A percentile compares a stretch with the other conserved stretches of the same genome.
These are phyloP conservation scores for Xylaria grammica DNA, from an alignment of 495 filamentous ascomycete species.

Conservation along the genomic window DNA sequence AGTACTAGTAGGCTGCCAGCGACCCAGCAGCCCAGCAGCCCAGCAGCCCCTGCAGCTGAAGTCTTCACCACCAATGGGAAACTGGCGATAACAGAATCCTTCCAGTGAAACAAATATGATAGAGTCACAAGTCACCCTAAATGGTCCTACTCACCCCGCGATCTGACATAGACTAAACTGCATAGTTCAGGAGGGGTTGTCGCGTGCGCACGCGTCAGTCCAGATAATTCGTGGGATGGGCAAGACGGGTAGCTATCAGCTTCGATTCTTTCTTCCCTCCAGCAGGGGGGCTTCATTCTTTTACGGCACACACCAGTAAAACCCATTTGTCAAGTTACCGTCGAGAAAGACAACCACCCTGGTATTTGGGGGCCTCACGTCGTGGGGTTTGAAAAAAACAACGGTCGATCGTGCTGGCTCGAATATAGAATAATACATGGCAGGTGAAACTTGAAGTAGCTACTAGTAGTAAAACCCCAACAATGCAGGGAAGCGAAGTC, in stretches of 20 bases:
- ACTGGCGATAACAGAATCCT: constrained; percentile 15
- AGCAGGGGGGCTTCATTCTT: not conserved
- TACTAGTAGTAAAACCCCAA: too few species aligned
- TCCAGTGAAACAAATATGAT: constrained; percentile 15
- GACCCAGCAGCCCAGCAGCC: too few species aligned
- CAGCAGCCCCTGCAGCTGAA: constrained; percentile 17
- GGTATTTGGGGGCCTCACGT: not conserved
- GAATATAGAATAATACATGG: too few species aligned
- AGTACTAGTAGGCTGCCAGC: too few species aligned
- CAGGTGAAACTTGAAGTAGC: too few species aligned
- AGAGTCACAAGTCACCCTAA: constrained; percentile 9
- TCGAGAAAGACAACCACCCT: not conserved
- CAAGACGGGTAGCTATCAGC: not conserved
- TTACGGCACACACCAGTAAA: not conserved
- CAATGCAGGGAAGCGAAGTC: too few species aligned
- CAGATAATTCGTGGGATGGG: not conserved
- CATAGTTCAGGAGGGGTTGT: constrained; percentile 10
- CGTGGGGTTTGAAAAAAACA: constrained; percentile 12
- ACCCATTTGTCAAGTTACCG: constrained; percentile 17
- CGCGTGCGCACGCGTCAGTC: constrained; percentile 9
- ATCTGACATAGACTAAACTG: constrained; percentile 9
- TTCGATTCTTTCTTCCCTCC: not conserved
- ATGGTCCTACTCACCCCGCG: constrained; percentile 14
- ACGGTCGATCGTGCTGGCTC: not conserved
- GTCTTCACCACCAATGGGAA: constrained; percentile 5